A percentile compares a stretch with the other conserved stretches of the same genome.
Evolutionary conservation across 805 yeast genomes (phyloP).

Genomic region (Kluyveromyces nonfermentans): DNA sequence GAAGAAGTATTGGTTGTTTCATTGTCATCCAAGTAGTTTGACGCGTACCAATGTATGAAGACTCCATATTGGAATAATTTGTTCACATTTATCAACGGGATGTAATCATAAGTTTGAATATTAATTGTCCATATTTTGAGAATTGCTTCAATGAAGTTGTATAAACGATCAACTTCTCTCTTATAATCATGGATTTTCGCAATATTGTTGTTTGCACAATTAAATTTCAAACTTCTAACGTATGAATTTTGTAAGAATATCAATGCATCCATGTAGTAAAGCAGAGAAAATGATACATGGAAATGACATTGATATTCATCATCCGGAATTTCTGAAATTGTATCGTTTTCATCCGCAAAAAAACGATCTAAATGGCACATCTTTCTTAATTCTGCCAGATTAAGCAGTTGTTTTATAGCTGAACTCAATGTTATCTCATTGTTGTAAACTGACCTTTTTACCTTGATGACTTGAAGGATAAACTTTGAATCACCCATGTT

Average conservation of each 20-base stretch:
- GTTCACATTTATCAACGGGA: conserved; percentile 4
- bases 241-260: conserved; percentile 2
- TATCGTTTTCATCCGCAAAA: neutral
- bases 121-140: conserved; percentile 2
- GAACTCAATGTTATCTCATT: neutral
- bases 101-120: conserved; percentile 1
- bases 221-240: neutral
- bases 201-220: neutral
- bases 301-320: neutral
- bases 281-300: neutral
- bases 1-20: neutral
- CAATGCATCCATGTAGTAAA: conserved; percentile 4
- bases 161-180: neutral
- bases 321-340: neutral
- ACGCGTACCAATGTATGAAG: conserved; percentile 5
- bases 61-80: conserved; percentile 3
- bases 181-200: neutral
- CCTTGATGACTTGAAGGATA: conserved; percentile 2
- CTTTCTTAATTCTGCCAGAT: neutral
- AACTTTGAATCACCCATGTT: neutral
- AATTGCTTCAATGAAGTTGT: neutral
- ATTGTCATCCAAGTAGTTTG: neutral
- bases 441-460: conserved; percentile 3
- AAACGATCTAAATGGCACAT: neutral
- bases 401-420: conserved; percentile 2